Conservation (phyloP, 2,329 filamentous ascomycete genomes). For the Fonsecaea monophora region DNA sequence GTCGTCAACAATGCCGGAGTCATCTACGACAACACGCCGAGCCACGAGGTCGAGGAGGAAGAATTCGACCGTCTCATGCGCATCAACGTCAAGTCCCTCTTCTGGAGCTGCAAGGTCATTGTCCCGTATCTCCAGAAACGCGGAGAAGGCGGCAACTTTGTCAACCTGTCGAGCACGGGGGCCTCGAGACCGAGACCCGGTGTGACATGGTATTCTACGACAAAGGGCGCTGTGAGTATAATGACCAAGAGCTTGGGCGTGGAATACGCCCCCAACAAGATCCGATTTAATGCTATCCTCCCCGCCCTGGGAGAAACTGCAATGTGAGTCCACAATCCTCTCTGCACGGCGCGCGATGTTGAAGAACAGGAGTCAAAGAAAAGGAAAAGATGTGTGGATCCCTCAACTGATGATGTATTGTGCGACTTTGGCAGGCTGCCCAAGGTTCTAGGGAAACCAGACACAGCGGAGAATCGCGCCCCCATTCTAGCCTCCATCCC, state of each 20-base stretch:
- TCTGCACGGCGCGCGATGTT: background rate
- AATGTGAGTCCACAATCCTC: background rate
- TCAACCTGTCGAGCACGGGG: slow-evolving; percentile 35
- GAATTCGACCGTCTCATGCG: slow-evolving; percentile 59
- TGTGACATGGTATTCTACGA: slow-evolving; percentile 58
- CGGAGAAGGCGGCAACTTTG: slow-evolving; percentile 31
- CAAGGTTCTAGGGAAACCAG: background rate
- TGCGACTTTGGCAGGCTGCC: background rate
- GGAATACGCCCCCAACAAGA: slow-evolving; percentile 74
- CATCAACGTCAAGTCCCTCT: slow-evolving; percentile 47
- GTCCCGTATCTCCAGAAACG: slow-evolving; percentile 36
- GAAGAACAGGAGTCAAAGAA: background rate
- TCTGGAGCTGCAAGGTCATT: slow-evolving; percentile 33
- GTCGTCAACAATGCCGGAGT: slow-evolving; percentile 60
- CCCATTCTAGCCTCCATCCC: background rate
- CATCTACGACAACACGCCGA: slow-evolving; percentile 52
- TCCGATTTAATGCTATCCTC: slow-evolving; percentile 75
- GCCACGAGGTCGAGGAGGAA: slow-evolving; percentile 52
- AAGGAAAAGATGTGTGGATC: background rate
- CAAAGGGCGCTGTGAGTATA: slow-evolving; percentile 70
- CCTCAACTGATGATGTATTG: background rate
- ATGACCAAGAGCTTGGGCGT: slow-evolving; percentile 72
- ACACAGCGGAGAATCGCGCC: background rate
- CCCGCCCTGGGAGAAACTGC: slow-evolving; percentile 63
- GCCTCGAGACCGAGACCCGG: slow-evolving; percentile 35